These are phyloP conservation scores for Hanseniaspora hatyaiensis DNA, from an alignment of 805 yeast species.

Conservation along the genomic window DNA sequence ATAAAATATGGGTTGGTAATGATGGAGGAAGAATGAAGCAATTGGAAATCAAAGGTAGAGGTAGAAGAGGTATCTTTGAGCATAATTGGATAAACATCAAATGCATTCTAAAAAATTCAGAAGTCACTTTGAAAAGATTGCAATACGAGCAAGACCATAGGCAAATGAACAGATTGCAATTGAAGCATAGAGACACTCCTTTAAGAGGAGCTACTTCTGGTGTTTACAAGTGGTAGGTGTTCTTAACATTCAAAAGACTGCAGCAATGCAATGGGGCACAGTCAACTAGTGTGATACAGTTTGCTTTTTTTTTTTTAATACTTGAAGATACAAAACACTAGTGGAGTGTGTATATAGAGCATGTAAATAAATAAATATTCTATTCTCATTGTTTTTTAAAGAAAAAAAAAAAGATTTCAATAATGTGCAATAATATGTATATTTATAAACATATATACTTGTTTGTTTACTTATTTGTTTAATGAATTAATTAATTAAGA, in stretches of 20 bases:
- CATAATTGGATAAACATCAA: slow-evolving; percentile 73
- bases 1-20: slow-evolving; percentile 82
- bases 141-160: slow-evolving; percentile 47
- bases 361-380: no score
- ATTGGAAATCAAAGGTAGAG: slow-evolving; percentile 78
- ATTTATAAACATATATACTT: no score
- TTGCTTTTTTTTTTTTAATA: not conserved
- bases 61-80: slow-evolving; percentile 66
- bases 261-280: no score
- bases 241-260: no score
- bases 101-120: slow-evolving; percentile 56
- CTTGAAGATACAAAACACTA: no score
- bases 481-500: no score
- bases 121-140: slow-evolving; percentile 47
- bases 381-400: no score
- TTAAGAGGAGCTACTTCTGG: slow-evolving; percentile 42
- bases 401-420: no score
- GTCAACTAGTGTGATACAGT: no score
- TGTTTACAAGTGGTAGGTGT: slow-evolving; percentile 45
- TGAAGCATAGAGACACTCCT: slow-evolving; percentile 19
- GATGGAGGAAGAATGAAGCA: slow-evolving; percentile 68
- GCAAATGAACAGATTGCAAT: slow-evolving; percentile 23
- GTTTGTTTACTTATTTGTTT: no score
- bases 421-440: no score
- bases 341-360: no score